Base-by-base conservation (phyloP, 2,329 filamentous ascomycete species). In the Claviceps sp. region DNA sequence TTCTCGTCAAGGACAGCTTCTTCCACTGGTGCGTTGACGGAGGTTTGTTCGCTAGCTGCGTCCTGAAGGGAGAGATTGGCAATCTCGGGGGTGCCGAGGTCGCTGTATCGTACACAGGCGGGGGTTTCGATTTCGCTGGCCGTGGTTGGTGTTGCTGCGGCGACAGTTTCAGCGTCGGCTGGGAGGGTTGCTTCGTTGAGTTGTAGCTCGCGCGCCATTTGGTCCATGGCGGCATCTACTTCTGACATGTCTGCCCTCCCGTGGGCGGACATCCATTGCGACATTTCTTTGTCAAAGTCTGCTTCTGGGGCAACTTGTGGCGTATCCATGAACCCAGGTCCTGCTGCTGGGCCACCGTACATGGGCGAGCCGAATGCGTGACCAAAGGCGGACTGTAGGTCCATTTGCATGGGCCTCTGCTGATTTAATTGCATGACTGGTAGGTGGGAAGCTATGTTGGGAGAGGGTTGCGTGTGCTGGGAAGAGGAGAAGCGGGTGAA, bases 181-280 rank as follows among this genome's bases (percentile, higher is more conserved):
- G 60, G 58, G 36, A 65, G 55, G 3, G 57, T 54, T 9, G 61
- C 58, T n/a, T 69, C 64, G 54, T 64, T 65, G 51, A 65, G 60
- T 42, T 70, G 67, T 8, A 72, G 58, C 51, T 72, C 68, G 13
- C 61, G 62, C 5, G 70, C 70, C 56, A 73, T 64, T 51, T 68
- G 63, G 38, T 71, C 69, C 67, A 73, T 71, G 50, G 67, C 65
- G 20, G 67, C 68, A 48, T 71, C 68, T 3, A 72, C 68, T 36
- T 70, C 61, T 23, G 64, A 59, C 62, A 71, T 70, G 42, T 62
- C 59, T 8, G 57, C 56, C 4, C 53, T 53, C 20, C 64, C 61
- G 44, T 73, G 65, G 14, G 51, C 59, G 0, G 65, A 62, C 64
- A 72, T 68, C 70, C 70, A 73, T 23, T 59, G 61, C 5, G 63